A percentile compares a stretch with the other conserved stretches of the same genome.
Evolutionary conservation across 2,329 filamentous ascomycete species (phyloP).

Genomic region (Colletotrichum sp.): DNA sequence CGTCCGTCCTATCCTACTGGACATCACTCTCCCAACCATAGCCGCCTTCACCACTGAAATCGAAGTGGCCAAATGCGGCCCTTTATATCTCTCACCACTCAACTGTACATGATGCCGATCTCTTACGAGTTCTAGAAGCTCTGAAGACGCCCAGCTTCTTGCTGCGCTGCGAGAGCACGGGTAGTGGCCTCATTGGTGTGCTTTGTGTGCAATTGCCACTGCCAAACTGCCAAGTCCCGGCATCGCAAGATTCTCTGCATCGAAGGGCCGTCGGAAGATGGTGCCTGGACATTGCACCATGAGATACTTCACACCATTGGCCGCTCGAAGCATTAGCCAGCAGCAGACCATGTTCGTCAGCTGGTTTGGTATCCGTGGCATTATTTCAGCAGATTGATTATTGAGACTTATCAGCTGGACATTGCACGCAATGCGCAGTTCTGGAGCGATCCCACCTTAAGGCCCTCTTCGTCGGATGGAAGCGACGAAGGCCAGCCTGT

Average conservation of each 20-base stretch:
- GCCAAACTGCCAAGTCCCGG: not conserved
- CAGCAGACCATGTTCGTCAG: not conserved
- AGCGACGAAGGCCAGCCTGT: slow-evolving; percentile 13
- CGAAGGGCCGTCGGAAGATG: not conserved
- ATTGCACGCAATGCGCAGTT: not conserved
- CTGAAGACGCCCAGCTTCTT: not conserved
- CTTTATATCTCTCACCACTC: slow-evolving; percentile 6
- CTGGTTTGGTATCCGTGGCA: not conserved
- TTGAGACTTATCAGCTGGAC: not conserved
- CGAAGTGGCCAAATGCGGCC: not conserved
- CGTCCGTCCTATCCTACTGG: slow-evolving; percentile 2
- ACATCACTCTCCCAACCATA: not conserved
- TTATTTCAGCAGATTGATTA: not conserved
- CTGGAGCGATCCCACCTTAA: not conserved
- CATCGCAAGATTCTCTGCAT: not conserved
- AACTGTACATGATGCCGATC: not conserved
- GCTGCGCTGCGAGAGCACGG: not conserved
- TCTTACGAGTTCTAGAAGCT: not conserved
- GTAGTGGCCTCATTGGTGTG: not conserved
- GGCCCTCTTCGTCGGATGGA: not conserved
- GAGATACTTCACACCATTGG: not conserved
- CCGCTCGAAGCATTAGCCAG: not conserved
- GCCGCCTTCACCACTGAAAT: not conserved
- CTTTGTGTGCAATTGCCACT: not conserved
- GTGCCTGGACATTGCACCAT: not conserved